A percentile compares a stretch with the other conserved stretches of the same genome.
Conservation (phyloP, 345 rosid species). For the Excoecaria cochinchinensis region DNA sequence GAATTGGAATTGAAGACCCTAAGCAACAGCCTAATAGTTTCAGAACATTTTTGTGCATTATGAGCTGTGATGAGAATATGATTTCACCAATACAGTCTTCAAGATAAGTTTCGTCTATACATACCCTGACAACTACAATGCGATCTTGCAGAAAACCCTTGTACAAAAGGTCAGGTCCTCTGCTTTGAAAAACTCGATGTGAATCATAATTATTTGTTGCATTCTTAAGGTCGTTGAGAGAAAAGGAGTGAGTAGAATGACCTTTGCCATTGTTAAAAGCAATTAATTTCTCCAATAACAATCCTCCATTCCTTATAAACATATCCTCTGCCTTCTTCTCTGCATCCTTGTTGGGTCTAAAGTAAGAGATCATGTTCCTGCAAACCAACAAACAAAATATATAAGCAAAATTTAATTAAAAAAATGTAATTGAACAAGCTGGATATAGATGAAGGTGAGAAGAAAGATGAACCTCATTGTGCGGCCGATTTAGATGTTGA, state of each 20-base stretch:
- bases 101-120: neutral
- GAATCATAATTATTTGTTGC: constrained; percentile 14
- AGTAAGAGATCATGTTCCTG: neutral
- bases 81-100: neutral
- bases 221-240: constrained; percentile 14
- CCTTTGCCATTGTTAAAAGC: neutral
- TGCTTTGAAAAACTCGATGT: neutral
- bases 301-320: neutral
- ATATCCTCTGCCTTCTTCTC: neutral
- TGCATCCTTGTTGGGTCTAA: neutral
- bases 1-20: constrained; percentile 4
- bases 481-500: no score
- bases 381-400: no score
- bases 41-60: neutral
- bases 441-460: no score
- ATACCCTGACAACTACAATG: neutral
- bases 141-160: constrained; percentile 3
- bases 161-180: neutral
- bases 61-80: constrained; percentile 4
- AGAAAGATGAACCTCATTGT: no score
- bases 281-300: neutral
- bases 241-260: constrained; percentile 17
- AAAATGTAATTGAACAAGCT: no score
- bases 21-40: constrained; percentile 12
- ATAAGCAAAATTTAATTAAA: no score